Evolutionary conservation across 148 eudicot species (phyloP).

Genomic region (Limonium bicolor): DNA sequence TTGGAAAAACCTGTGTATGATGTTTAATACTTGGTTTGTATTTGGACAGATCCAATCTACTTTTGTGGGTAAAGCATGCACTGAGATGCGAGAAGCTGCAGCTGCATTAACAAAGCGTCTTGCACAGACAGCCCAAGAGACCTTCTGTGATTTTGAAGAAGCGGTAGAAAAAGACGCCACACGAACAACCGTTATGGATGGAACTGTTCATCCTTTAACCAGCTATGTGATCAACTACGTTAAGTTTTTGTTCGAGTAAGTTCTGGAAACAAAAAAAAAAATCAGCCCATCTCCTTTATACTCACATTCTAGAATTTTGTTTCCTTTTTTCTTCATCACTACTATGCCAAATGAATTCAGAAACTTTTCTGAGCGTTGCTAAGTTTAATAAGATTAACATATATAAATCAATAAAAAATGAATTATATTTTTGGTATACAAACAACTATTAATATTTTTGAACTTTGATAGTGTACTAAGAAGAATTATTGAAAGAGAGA

Average conservation of each 20-base stretch:
- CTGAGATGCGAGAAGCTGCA: slow-evolving; percentile 66
- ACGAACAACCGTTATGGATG: slow-evolving; percentile 88
- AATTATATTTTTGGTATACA: no score
- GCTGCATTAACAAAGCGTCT: slow-evolving; percentile 53
- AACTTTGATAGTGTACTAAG: no score
- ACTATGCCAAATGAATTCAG: neutral
- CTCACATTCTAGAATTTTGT: no score
- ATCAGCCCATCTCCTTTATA: no score
- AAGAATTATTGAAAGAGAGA: no score
- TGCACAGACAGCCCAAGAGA: slow-evolving; percentile 82
- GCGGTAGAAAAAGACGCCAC: slow-evolving; percentile 98
- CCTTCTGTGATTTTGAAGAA: slow-evolving; percentile 4
- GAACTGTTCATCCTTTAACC: slow-evolving; percentile 96
- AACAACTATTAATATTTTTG: no score
- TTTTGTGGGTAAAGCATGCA: slow-evolving; percentile 56
- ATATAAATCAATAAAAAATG: no score
- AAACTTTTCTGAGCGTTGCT: no score
- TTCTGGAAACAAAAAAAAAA: neutral
- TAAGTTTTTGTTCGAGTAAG: slow-evolving; percentile 97
- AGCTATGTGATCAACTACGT: slow-evolving; percentile 97
- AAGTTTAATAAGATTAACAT: no score
- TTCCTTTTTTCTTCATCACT: neutral
- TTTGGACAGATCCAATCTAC: slow-evolving; percentile 39
- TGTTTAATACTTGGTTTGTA: neutral
- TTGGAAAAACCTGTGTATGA: neutral